Conservation (phyloP, 331 rosid genomes). For the Cydonia oblonga region DNA sequence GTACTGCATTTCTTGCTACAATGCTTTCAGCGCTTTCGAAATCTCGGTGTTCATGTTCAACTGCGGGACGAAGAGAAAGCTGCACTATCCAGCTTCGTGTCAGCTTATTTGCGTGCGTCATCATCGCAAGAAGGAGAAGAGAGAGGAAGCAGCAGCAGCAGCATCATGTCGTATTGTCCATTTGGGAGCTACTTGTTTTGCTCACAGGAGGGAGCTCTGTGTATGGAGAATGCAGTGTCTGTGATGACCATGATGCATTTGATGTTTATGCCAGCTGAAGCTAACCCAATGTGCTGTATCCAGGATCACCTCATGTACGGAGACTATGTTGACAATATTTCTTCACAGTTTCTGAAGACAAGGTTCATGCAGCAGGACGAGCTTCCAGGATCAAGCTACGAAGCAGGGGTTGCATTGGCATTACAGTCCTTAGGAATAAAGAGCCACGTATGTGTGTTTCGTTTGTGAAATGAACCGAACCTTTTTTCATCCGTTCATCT, state of each 20-base stretch:
- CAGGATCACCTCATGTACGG: constrained; percentile 79
- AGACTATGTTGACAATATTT: constrained; percentile 39
- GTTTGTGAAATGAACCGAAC: neutral
- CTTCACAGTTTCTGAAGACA: constrained; percentile 31
- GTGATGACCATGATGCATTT: constrained; percentile 59
- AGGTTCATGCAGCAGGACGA: constrained; percentile 17
- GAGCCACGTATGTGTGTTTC: constrained; percentile 5
- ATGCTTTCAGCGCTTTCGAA: constrained; percentile 15
- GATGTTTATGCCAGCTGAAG: constrained; percentile 31
- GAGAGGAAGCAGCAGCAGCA: neutral
- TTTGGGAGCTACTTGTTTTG: constrained; percentile 69
- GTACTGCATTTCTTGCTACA: constrained; percentile 34
- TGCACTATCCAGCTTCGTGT: constrained; percentile 21
- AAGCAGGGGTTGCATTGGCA: constrained; percentile 75
- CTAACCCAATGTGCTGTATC: constrained; percentile 35
- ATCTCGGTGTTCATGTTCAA: constrained; percentile 21
- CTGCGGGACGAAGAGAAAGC: constrained; percentile 30
- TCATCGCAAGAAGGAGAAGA: constrained; percentile 33
- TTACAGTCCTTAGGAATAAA: constrained; percentile 54
- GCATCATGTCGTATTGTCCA: constrained; percentile 34
- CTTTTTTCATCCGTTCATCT: neutral
- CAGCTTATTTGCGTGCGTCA: constrained; percentile 24
- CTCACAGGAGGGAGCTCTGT: constrained; percentile 58
- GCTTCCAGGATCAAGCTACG: constrained; percentile 53
- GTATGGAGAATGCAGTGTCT: constrained; percentile 55